Conservation (phyloP, 2,329 filamentous ascomycete genomes). For the Aureobasidium subglaciale region DNA sequence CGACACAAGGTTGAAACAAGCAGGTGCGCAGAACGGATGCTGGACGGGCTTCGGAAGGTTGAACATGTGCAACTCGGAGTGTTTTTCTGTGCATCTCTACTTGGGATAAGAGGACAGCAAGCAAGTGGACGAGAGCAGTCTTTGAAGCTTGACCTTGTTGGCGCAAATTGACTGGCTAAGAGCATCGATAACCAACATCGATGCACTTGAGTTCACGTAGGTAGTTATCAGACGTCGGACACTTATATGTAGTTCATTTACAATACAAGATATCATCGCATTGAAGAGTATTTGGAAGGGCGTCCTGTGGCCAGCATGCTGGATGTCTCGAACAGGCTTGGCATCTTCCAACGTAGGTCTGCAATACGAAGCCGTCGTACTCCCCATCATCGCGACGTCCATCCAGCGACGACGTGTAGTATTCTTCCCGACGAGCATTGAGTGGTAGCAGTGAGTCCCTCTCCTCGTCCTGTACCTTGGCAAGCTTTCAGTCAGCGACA, state of each 20-base stretch:
- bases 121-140: background rate
- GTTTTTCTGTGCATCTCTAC: background rate
- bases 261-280: too few species aligned
- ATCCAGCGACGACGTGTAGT: constrained; percentile 1
- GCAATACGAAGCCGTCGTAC: too few species aligned
- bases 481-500: background rate
- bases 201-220: background rate
- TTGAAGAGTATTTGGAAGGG: background rate
- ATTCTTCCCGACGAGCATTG: constrained; percentile 14
- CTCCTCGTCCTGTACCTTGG: background rate
- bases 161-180: background rate
- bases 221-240: too few species aligned
- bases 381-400: constrained; percentile 8
- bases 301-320: background rate
- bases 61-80: background rate
- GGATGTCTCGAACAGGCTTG: background rate
- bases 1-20: background rate
- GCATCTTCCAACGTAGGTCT: too few species aligned
- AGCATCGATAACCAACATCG: background rate
- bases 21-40: background rate
- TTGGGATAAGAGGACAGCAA: constrained; percentile 1
- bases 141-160: background rate
- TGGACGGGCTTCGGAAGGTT: background rate
- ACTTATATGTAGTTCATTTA: too few species aligned
- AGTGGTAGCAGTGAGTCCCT: constrained; percentile 1